Percentiles rank a stretch among this genome's conserved stretches.
Evolutionary conservation across 139 green algal species (phyloP).

Genomic region (Tetradesmus lagerheimii): DNA sequence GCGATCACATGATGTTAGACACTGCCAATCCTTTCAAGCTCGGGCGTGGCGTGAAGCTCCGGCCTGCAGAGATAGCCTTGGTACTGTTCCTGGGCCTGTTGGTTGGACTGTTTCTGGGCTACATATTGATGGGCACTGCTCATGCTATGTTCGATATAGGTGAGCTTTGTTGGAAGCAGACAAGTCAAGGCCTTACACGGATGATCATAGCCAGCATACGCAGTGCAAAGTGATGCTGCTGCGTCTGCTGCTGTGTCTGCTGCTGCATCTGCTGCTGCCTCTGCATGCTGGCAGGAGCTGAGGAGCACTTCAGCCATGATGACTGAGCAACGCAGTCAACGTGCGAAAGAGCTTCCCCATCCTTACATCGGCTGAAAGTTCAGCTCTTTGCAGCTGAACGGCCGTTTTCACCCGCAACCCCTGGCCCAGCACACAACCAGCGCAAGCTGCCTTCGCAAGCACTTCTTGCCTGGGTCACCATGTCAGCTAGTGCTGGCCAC

Average conservation of each 20-base stretch:
- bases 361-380: neutral
- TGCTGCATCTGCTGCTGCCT: neutral
- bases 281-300: neutral
- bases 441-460: neutral
- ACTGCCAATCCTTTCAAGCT: neutral
- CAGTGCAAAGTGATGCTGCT: neutral
- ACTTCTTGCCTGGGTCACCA: neutral
- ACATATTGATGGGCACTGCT: constrained; percentile 46
- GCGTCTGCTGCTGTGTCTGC: neutral
- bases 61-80: constrained; percentile 1
- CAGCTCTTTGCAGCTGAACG: neutral
- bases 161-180: neutral
- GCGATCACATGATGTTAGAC: neutral
- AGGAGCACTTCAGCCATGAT: constrained; percentile 30
- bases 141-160: constrained; percentile 50
- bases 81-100: constrained; percentile 39
- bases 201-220: neutral
- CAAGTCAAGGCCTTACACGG: neutral
- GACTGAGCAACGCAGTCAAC: neutral
- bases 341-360: neutral
- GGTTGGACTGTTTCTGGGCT: constrained; percentile 36
- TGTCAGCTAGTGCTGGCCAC: neutral
- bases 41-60: neutral
- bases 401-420: neutral
- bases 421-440: neutral